Evolutionary conservation across 345 rosid genomes (phyloP).

Genomic region (Aquilaria yunnanensis): DNA sequence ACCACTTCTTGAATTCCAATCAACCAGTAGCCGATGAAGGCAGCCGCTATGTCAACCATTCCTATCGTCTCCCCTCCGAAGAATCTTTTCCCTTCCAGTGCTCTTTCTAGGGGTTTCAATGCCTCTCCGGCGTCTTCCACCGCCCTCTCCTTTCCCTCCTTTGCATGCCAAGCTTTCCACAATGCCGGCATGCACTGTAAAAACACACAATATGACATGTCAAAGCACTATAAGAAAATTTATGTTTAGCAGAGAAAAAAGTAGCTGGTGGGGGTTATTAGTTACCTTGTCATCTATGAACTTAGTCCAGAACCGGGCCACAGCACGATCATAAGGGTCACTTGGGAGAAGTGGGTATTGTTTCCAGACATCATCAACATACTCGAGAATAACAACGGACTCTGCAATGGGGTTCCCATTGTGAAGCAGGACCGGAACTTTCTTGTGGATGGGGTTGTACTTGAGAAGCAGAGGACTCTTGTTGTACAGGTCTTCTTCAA

Average conservation of each 20-base stretch:
- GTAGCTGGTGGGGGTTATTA: too few species aligned
- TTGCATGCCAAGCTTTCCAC: neutral
- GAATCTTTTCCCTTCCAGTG: neutral
- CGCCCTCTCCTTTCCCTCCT: neutral
- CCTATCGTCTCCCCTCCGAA: neutral
- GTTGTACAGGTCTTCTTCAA: constrained; percentile 10
- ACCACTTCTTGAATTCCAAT: too few species aligned
- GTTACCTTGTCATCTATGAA: constrained; percentile 9
- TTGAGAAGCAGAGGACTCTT: constrained; percentile 23
- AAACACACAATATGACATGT: too few species aligned
- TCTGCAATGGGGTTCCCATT: constrained; percentile 13
- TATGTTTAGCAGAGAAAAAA: too few species aligned
- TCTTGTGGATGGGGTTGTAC: constrained; percentile 19
- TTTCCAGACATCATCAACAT: constrained; percentile 18
- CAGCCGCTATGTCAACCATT: neutral
- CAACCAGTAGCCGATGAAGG: too few species aligned
- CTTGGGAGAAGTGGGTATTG: neutral
- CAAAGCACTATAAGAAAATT: too few species aligned
- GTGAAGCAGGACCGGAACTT: constrained; percentile 23
- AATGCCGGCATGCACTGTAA: too few species aligned
- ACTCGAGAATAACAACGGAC: constrained; percentile 20
- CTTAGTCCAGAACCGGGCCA: constrained; percentile 8
- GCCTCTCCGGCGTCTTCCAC: neutral
- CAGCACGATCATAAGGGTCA: constrained; percentile 2
- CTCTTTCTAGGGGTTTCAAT: neutral